Percentiles rank a stretch among this genome's conserved stretches.
Evolutionary conservation across 2,329 filamentous ascomycete genomes (phyloP).

Genomic region (Cladosporium sp.): DNA sequence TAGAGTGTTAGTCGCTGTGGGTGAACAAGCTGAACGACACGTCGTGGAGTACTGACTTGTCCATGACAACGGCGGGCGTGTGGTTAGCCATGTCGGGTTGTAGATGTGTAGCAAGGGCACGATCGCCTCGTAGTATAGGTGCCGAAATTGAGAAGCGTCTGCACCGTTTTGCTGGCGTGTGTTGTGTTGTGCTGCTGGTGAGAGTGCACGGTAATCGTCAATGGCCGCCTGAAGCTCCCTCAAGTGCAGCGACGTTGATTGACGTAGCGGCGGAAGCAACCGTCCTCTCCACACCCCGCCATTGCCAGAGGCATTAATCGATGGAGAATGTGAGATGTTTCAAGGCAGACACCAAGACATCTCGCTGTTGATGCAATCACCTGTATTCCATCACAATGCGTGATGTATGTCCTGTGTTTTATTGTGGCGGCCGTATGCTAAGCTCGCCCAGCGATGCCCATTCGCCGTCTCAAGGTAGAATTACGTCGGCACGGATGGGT

Average conservation of each 20-base stretch:
- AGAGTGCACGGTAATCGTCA: constrained; percentile 4
- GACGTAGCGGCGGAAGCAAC: constrained; percentile 1
- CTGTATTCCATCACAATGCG: not conserved
- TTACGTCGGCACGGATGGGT: not conserved
- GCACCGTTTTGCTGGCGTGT: not conserved
- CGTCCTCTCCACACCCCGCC: constrained; percentile 8
- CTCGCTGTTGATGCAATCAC: not conserved
- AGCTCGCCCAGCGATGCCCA: not conserved
- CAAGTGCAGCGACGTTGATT: constrained; percentile 15
- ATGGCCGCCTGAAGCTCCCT: constrained; percentile 16
- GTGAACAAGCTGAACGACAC: not conserved
- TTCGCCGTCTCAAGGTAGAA: not conserved
- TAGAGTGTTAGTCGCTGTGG: constrained; percentile 26
- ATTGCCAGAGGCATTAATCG: not conserved
- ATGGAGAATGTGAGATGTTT: not conserved
- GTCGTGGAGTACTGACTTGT: constrained; percentile 80
- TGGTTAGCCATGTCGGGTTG: constrained; percentile 79
- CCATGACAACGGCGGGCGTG: constrained; percentile 99
- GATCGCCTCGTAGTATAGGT: not conserved
- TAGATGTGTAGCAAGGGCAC: not conserved
- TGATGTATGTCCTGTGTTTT: not conserved
- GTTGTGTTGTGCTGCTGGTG: not conserved
- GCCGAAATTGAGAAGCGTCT: not conserved
- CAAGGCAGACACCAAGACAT: not conserved
- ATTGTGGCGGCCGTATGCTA: not conserved